phyloP scores from a whole-genome alignment of 306 rosid genomes.

The Medicago truncatula region MtrunA17r5.0-ANR NC_053048.1:30692001-30692500 shows the following conservation, averaged over 20 bases:
- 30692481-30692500: conserved; percentile 64
- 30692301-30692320: conserved; percentile 62
- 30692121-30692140: conserved; percentile 97
- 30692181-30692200: conserved; percentile 95
- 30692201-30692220: conserved; percentile 81
- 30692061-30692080: conserved; percentile 26
- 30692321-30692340: conserved; percentile 76
- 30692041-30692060: conserved; percentile 1
- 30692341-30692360: conserved; percentile 62
- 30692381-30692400: conserved; percentile 67
- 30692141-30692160: conserved; percentile 92
- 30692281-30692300: conserved; percentile 66
- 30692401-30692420: conserved; percentile 82
- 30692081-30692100: conserved; percentile 29
- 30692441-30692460: conserved; percentile 84
- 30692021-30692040: background rate
- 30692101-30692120: conserved; percentile 79
- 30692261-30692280: conserved; percentile 77
- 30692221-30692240: conserved; percentile 96
- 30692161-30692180: conserved; percentile 89
- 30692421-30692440: conserved; percentile 88
- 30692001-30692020: conserved; percentile 38
- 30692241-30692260: conserved; percentile 97
- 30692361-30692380: conserved; percentile 54
- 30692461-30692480: conserved; percentile 89